Evolutionary conservation across 371 early-diverging fungal species (phyloP), one percentile per base, ranked within the genome.

Genomic region (Syncephalastrum racemosum): DNA sequence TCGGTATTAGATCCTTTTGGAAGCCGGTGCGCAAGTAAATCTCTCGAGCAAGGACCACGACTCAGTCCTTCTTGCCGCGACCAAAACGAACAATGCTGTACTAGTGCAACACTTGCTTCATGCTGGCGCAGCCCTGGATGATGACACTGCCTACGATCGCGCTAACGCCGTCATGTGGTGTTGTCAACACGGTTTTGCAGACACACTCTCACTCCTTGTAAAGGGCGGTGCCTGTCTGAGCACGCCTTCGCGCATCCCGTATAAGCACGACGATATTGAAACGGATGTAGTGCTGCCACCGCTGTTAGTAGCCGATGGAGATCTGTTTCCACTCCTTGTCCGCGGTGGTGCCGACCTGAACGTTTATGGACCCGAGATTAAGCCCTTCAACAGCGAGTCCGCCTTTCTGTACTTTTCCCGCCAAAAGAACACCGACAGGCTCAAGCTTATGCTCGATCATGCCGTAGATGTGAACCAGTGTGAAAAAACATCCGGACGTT

Each of bases 401-500:
- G 62, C 62, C n/a, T 71, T 76, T n/a, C 72, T 70, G 64, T 60
- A 59, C 23, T 59, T 58, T 42, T 50, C 61, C 18, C 1, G 5
- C 18, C 15, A 36, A 3, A 45, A 52, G 0, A 44, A 47, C 14
- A 19, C 6, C n/a, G 48, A 68, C 36, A 39, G 7, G 23, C 27
- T 56, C 41, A 8, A 78, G 75, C 10, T 67, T 1, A 46, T 84
- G 27, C 53, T 82, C 1, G 46, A 69, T 0, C 25, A 69, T 25
- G 60, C 63, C 1, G 68, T 77, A 3, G 70, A 81, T 47, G 47
- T 83, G 10, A 69, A 81, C 25, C 10, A 54, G 12, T 16, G 61
- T 2, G 79, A 80, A 50, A 50, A 60, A 3, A 49, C 54, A 2
- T 53, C 58, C 4, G 27, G 52, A 0, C 71, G 80, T 12, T 64